Conservation (phyloP, 2,329 filamentous ascomycete genomes). For the Chaetoscypha palmicola region DNA sequence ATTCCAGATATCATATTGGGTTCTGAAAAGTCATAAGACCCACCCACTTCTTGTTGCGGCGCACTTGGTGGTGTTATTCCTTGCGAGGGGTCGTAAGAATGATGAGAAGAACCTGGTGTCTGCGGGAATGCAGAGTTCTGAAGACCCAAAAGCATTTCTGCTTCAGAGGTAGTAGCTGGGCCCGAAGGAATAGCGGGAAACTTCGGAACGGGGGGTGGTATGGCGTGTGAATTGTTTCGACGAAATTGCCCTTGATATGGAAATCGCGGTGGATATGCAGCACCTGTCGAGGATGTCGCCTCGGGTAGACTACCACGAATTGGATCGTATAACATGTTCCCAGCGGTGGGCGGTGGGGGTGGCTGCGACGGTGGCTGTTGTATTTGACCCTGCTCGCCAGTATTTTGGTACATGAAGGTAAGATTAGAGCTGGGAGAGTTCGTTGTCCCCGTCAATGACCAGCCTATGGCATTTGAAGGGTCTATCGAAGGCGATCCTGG, state of each 20-base stretch:
- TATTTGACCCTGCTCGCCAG: constrained; percentile 15
- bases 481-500: constrained; percentile 41
- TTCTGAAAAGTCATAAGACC: constrained; percentile 14
- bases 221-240: constrained; percentile 17
- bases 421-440: constrained; percentile 80
- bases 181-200: constrained; percentile 28
- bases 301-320: constrained; percentile 51
- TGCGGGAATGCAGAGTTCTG: constrained; percentile 35
- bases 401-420: constrained; percentile 60
- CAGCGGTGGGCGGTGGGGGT: constrained; percentile 45
- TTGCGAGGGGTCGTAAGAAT: constrained; percentile 12
- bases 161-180: constrained; percentile 36
- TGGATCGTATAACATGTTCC: constrained; percentile 54
- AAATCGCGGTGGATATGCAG: constrained; percentile 13
- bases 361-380: constrained; percentile 28
- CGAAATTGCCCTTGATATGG: constrained; percentile 38
- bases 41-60: constrained; percentile 4
- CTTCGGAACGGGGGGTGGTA: constrained; percentile 30
- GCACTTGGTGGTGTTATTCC: constrained; percentile 11
- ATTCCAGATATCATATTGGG: constrained; percentile 10
- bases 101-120: constrained; percentile 15
- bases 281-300: constrained; percentile 39
- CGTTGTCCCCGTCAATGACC: constrained; percentile 81
- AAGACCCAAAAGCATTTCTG: constrained; percentile 42
- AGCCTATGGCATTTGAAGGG: constrained; percentile 59